Base-by-base conservation (phyloP, 106 monocot genomes). In the Apostasia ramifera region DNA sequence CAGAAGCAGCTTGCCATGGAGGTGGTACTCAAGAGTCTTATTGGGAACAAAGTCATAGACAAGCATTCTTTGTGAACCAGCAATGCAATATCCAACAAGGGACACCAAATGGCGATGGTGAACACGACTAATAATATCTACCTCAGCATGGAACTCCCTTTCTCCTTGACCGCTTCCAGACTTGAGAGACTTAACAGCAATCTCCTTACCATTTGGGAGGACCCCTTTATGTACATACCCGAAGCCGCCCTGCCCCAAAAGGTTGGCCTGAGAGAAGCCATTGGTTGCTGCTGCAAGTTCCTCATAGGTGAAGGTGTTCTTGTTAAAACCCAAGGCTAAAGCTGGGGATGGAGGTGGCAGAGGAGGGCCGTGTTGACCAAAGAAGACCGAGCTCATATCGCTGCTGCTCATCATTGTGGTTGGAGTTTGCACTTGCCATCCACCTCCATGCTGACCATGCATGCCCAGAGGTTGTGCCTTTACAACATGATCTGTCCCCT, bases 91-190 rank as follows among this genome's bases (percentile, higher is more conserved):
- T 12, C 94, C 94, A 10, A 94, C 90, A 13, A 90, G 90, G 0
- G 94, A 94, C 56, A 91, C 91, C 47, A 95, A 80, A 64, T 95
- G 95, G 50, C 91, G 80, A 44, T 95, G 95, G 73, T 95, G 95
- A 43, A 95, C 91, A 4, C 91, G 65, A 65, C 95, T 95, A 46
- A 95, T 95, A 57, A 88, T 95, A 69, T 94, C 94, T 0, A 94
- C 91, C 83, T 93, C 93, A 0, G 94, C 94, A 50, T 94, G 94
- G 75, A 95, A 95, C 76, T 95, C 95, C 44, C 95, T 73, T 78
- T 95, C 95, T 11, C 94, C 95, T 69, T 95, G 95, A 52, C 95
- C 71, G 58, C 78, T 91, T 12, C 88, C 95, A 2, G 91, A 79
- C 71, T 91, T 91, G 58, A 95, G 81, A 12, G 77, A 77, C 64